phyloP scores from a whole-genome alignment of 805 yeast genomes.

The Wickerhamiella domercqiae region DNA sequence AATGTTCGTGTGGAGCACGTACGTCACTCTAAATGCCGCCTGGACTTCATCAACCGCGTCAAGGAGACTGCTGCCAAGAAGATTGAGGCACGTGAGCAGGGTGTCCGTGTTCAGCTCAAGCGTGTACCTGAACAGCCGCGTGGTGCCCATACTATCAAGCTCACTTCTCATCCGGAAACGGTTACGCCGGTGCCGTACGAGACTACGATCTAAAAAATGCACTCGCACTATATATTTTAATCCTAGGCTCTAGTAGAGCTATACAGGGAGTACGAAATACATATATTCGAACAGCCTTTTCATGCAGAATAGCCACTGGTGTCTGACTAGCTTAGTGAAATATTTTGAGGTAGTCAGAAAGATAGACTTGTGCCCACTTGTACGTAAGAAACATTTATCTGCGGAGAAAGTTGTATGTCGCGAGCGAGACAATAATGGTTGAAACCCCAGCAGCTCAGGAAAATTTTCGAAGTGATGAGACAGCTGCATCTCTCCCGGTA shows the following conservation, averaged over 20 bases:
- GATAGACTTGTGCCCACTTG: too few relatives aligned
- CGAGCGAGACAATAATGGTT: not conserved
- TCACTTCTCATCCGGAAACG: slow-evolving; percentile 85
- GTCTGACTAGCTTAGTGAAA: too few relatives aligned
- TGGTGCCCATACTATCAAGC: slow-evolving; percentile 70
- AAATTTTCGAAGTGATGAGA: slow-evolving; percentile 16
- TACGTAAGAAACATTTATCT: too few relatives aligned
- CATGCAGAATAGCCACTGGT: too few relatives aligned
- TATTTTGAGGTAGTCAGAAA: too few relatives aligned
- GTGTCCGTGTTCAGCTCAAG: slow-evolving; percentile 82
- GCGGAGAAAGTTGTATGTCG: too few relatives aligned
- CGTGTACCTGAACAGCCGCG: slow-evolving; percentile 99
- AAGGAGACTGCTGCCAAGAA: slow-evolving; percentile 89
- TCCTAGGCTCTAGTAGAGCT: too few relatives aligned
- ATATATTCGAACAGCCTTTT: too few relatives aligned
- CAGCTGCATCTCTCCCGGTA: slow-evolving; percentile 15
- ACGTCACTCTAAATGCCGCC: slow-evolving; percentile 99
- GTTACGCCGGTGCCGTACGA: slow-evolving; percentile 99
- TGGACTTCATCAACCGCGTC: slow-evolving; percentile 97
- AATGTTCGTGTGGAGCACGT: slow-evolving; percentile 98
- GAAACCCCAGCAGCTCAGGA: slow-evolving; percentile 10
- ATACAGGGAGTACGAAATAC: too few relatives aligned
- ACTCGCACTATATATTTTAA: slow-evolving; percentile 1
- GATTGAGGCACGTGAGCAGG: slow-evolving; percentile 88
- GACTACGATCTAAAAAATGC: slow-evolving; percentile 76